Conservation (phyloP, 805 yeast genomes). For the Sungouiozyma ichnusensis region DNA sequence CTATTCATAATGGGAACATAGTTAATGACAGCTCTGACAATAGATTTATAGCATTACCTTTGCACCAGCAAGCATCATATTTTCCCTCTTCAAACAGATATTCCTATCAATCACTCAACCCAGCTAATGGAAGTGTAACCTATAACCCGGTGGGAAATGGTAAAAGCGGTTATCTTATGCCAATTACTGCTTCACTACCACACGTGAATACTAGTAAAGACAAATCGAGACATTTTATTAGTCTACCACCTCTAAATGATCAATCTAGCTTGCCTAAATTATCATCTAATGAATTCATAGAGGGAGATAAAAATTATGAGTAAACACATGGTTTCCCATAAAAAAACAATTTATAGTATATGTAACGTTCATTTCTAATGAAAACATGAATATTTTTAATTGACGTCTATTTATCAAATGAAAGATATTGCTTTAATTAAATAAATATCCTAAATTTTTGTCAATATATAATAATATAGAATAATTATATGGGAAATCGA, state of each 20-base stretch:
- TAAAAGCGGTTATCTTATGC: not conserved
- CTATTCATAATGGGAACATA: not conserved
- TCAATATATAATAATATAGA: not conserved
- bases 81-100: not conserved
- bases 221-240: too few species aligned
- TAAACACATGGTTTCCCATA: too few species aligned
- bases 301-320: not conserved
- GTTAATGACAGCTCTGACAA: not conserved
- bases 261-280: not conserved
- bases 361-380: too few species aligned
- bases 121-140: not conserved
- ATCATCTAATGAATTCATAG: not conserved
- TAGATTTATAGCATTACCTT: not conserved
- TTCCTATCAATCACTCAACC: not conserved
- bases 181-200: not conserved
- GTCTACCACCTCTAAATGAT: not conserved
- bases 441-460: not conserved
- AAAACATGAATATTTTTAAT: too few species aligned
- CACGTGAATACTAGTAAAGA: not conserved
- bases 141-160: not conserved
- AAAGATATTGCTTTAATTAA: not conserved
- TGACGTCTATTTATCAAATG: not conserved
- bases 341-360: too few species aligned
- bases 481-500: conserved; percentile 4
- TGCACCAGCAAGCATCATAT: not conserved